Conservation (phyloP, 352 stramenopile species). For the Pythium rishiriense region DNA sequence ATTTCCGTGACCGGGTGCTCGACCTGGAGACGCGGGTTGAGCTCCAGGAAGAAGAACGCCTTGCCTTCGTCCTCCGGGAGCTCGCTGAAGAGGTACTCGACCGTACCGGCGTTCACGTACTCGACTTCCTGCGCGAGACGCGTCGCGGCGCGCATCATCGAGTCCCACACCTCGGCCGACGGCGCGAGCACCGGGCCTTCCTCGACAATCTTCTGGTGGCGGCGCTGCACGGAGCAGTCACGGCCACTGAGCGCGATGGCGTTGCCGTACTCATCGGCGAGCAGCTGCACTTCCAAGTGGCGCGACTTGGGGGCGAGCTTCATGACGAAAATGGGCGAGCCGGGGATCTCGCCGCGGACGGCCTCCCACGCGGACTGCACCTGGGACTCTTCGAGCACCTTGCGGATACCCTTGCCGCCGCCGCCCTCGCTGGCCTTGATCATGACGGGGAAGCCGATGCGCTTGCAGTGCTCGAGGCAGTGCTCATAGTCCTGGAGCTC, state of each 20-base stretch:
- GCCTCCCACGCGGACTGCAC: slow-evolving; percentile 95
- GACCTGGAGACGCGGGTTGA: slow-evolving; percentile 99
- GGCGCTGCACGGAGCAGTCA: slow-evolving; percentile 99
- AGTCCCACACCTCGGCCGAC: slow-evolving; percentile 93
- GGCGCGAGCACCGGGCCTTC: slow-evolving; percentile 96
- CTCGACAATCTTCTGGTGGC: slow-evolving; percentile 99
- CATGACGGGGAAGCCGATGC: slow-evolving; percentile 99
- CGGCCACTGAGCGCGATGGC: slow-evolving; percentile 98
- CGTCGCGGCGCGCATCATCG: slow-evolving; percentile 98
- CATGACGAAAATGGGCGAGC: slow-evolving; percentile 99
- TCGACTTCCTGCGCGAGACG: slow-evolving; percentile 97
- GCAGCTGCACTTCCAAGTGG: slow-evolving; percentile 99
- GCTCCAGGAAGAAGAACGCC: slow-evolving; percentile 99
- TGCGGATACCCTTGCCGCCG: slow-evolving; percentile 99
- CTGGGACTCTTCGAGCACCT: slow-evolving; percentile 89
- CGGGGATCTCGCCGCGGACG: slow-evolving; percentile 98
- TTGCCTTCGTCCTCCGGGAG: slow-evolving; percentile 87
- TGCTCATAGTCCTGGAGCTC: slow-evolving; percentile 92
- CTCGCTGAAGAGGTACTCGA: slow-evolving; percentile 99
- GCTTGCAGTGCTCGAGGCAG: slow-evolving; percentile 91
- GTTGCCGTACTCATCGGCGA: slow-evolving; percentile 98
- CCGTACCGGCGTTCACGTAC: slow-evolving; percentile 99
- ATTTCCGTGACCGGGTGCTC: slow-evolving; percentile 99
- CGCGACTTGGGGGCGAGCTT: slow-evolving; percentile 96
- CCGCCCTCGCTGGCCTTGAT: slow-evolving; percentile 99